phyloP scores from a whole-genome alignment of 169 alveolate genomes.

The Babesia ovis region DNA sequence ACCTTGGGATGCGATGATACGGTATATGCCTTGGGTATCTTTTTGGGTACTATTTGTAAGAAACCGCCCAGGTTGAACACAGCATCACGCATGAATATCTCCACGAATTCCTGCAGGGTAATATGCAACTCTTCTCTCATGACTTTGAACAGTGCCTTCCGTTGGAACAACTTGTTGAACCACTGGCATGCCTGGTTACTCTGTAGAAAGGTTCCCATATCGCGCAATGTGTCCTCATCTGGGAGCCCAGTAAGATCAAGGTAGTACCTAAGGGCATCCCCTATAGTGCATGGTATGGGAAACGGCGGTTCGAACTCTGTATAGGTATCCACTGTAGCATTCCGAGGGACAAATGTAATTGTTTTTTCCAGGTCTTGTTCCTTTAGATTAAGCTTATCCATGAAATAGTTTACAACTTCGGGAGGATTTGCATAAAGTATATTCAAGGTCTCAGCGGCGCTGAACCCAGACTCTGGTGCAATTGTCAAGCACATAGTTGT shows the following conservation, averaged over 20 bases:
- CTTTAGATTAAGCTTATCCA: constrained; percentile 40
- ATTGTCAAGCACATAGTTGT: constrained; percentile 46
- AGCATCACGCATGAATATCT: constrained; percentile 70
- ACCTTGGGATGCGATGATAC: constrained; percentile 79
- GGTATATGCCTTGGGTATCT: constrained; percentile 77
- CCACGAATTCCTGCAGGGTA: constrained; percentile 74
- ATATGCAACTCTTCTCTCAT: constrained; percentile 70
- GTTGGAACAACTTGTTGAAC: constrained; percentile 47
- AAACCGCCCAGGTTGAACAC: constrained; percentile 75
- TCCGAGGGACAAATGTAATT: constrained; percentile 71
- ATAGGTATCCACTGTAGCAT: constrained; percentile 20
- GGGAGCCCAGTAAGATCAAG: constrained; percentile 80
- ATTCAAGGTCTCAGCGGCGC: constrained; percentile 74
- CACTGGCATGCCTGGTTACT: constrained; percentile 67
- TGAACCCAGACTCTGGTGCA: constrained; percentile 35
- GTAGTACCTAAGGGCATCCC: constrained; percentile 72
- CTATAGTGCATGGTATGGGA: constrained; percentile 46
- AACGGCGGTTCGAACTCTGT: constrained; percentile 46
- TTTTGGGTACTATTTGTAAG: constrained; percentile 77
- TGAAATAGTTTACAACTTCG: constrained; percentile 56
- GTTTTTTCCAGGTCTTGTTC: constrained; percentile 59
- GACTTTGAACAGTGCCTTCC: constrained; percentile 31
- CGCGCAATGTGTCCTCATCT: constrained; percentile 55
- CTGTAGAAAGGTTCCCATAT: constrained; percentile 71
- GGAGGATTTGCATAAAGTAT: constrained; percentile 71